Conservation (phyloP, 768 basidiomycete genomes). For the Lenzites betulinus region DNA sequence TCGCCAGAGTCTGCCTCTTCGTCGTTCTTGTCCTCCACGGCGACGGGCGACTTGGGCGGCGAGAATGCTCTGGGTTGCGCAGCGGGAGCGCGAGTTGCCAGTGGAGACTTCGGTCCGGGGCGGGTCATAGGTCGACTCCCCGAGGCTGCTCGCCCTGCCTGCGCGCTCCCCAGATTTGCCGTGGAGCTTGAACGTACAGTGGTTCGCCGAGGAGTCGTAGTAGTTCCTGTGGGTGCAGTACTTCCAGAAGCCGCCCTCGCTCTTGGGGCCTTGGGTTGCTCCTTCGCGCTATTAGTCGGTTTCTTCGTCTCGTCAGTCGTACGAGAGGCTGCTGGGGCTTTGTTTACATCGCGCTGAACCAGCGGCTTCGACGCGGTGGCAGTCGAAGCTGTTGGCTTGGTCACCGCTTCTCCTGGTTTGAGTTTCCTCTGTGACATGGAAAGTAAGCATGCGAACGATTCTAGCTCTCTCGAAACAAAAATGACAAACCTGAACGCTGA, state of each 20-base stretch:
- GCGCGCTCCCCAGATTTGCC: background rate
- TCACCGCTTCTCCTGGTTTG: slow-evolving; percentile 18
- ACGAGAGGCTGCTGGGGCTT: background rate
- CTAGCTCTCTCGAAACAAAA: background rate
- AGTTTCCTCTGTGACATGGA: slow-evolving; percentile 24
- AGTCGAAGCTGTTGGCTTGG: slow-evolving; percentile 8
- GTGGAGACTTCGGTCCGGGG: slow-evolving; percentile 11
- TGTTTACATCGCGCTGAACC: slow-evolving; percentile 27
- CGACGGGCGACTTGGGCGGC: slow-evolving; percentile 18
- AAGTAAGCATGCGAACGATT: slow-evolving; percentile 23
- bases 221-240: background rate
- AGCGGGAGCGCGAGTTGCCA: background rate
- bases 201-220: slow-evolving; percentile 5
- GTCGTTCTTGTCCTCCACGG: background rate
- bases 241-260: slow-evolving; percentile 5
- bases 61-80: slow-evolving; percentile 20
- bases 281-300: slow-evolving; percentile 6
- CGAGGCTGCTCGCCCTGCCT: slow-evolving; percentile 4
- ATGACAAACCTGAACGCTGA: slow-evolving; percentile 58
- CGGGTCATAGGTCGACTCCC: background rate
- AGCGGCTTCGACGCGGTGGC: slow-evolving; percentile 30
- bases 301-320: slow-evolving; percentile 3
- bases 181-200: background rate
- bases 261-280: background rate
- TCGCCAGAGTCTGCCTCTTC: slow-evolving; percentile 3